phyloP scores from a whole-genome alignment of 2,329 filamentous ascomycete species.

The Aspergillus brunneoviolaceus region DNA sequence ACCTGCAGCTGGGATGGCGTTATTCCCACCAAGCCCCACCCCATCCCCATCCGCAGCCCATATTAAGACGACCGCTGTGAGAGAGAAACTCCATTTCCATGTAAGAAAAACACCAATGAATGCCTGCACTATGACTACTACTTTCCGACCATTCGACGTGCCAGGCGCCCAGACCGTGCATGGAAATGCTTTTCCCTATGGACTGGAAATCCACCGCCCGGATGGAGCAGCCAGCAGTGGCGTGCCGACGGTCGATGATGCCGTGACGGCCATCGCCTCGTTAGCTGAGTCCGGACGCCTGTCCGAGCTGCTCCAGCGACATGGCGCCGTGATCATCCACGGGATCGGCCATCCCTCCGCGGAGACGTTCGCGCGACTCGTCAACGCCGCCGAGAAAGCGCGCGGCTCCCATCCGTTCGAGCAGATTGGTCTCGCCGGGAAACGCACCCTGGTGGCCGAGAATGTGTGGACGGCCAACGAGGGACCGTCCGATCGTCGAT shows the following conservation, averaged over 20 bases:
- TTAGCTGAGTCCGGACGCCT: neutral
- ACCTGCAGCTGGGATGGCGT: slow-evolving; percentile 2
- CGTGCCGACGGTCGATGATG: neutral
- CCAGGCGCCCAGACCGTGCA: neutral
- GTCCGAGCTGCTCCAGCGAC: neutral
- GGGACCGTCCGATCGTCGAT: neutral
- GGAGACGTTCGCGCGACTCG: neutral
- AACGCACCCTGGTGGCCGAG: neutral
- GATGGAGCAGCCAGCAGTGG: neutral
- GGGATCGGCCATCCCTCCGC: neutral
- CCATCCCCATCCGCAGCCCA: too few species aligned
- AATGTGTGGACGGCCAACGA: neutral
- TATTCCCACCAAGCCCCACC: neutral
- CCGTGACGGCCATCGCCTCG: neutral
- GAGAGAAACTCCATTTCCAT: too few species aligned
- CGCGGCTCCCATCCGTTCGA: neutral
- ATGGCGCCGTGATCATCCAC: neutral
- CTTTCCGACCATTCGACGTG: neutral
- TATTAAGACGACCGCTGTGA: too few species aligned
- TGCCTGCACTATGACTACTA: neutral
- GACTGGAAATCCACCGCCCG: neutral
- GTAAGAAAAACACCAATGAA: too few species aligned
- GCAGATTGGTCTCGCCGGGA: neutral
- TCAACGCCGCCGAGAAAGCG: neutral
- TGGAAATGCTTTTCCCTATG: neutral